Conservation (phyloP, 768 basidiomycete species). For the Dioszegia hungarica region DNA sequence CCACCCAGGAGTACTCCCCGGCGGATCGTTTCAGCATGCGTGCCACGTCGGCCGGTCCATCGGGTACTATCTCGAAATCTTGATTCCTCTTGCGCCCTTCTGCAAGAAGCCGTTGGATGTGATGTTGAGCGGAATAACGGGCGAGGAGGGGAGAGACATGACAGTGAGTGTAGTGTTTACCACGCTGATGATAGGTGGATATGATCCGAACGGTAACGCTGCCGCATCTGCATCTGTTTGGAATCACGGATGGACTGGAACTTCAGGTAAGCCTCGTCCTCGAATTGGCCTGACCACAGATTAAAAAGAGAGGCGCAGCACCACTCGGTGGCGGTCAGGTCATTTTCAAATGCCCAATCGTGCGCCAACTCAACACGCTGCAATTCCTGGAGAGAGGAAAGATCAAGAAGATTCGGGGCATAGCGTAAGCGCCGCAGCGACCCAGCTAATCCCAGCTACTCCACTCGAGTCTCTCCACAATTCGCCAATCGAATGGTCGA, state of each 20-base stretch:
- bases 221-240: conserved; percentile 84
- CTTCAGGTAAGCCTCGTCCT: conserved; percentile 52
- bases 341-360: conserved; percentile 84
- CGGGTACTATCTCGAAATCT: conserved; percentile 88
- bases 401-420: conserved; percentile 89
- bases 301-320: conserved; percentile 87
- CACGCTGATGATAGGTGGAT: conserved; percentile 60
- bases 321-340: conserved; percentile 91
- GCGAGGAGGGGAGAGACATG: conserved; percentile 77
- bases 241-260: conserved; percentile 83
- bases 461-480: conserved; percentile 92
- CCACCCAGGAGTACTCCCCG: conserved; percentile 85
- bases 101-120: conserved; percentile 78
- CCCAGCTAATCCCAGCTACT: conserved; percentile 59
- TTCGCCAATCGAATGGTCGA: conserved; percentile 98
- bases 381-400: conserved; percentile 89
- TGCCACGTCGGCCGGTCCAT: conserved; percentile 83
- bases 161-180: conserved; percentile 58
- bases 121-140: conserved; percentile 83
- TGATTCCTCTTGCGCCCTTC: conserved; percentile 87
- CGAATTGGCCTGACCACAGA: conserved; percentile 50
- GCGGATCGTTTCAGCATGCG: conserved; percentile 75
- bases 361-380: conserved; percentile 84
- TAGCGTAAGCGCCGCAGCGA: conserved; percentile 64
- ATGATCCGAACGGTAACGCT: conserved; percentile 82